A percentile compares a stretch with the other conserved stretches of the same genome.
These are phyloP conservation scores for Alloteropsis semialata DNA, from an alignment of 176 grass and related monocot genomes.

Conservation along the genomic window DNA sequence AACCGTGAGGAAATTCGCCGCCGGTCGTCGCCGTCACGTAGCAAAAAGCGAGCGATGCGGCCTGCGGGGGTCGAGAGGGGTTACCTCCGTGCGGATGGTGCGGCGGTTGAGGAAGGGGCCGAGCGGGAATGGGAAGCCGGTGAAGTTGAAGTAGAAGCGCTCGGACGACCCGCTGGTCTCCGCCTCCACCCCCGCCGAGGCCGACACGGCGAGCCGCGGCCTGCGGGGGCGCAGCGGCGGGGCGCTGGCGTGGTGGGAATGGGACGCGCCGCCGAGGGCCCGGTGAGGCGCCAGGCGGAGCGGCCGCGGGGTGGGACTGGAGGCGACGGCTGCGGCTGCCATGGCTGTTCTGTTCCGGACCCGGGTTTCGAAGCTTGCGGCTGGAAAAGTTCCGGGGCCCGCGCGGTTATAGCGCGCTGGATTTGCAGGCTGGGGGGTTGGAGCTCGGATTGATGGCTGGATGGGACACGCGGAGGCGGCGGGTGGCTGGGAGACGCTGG, in stretches of 20 bases:
- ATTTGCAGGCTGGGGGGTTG: background rate
- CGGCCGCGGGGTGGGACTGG: background rate
- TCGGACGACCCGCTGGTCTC: constrained; percentile 6
- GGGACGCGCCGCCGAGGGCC: background rate
- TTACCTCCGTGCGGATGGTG: constrained; percentile 84
- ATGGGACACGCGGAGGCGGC: constrained; percentile 11
- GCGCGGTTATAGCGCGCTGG: constrained; percentile 17
- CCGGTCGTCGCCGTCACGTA: background rate
- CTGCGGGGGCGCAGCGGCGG: background rate
- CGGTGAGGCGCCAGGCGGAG: background rate
- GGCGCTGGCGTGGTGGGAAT: background rate
- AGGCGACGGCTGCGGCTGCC: constrained; percentile 37
- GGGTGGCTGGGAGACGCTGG: constrained; percentile 24
- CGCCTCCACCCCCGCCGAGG: background rate
- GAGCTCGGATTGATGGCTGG: constrained; percentile 14
- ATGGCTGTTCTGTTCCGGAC: background rate
- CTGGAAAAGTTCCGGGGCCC: background rate
- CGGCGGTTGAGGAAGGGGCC: constrained; percentile 91
- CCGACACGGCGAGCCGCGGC: constrained; percentile 38
- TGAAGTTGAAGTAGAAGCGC: constrained; percentile 93
- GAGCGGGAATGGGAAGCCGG: constrained; percentile 95
- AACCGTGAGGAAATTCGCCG: background rate
- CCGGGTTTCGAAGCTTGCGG: background rate
- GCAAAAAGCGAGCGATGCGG: background rate
- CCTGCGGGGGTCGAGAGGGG: background rate